Evolutionary conservation across 352 stramenopile species (phyloP).

Genomic region (Phytopythium boreale): DNA sequence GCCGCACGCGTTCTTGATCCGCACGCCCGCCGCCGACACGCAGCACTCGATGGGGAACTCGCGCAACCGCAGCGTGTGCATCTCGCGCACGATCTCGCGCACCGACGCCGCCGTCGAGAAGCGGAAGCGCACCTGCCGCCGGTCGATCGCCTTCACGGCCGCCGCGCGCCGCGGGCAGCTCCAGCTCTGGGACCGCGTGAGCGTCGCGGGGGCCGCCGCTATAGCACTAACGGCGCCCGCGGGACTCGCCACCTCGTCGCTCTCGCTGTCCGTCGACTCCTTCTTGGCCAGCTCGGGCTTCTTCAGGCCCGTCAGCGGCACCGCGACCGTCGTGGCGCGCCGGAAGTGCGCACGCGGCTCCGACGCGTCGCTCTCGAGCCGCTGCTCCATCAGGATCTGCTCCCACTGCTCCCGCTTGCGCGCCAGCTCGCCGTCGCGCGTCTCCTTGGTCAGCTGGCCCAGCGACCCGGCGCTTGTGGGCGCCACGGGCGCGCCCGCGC

Average conservation of each 20-base stretch:
- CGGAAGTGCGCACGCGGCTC: constrained; percentile 31
- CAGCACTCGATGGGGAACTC: constrained; percentile 54
- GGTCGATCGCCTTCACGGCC: constrained; percentile 54
- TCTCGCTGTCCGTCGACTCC: constrained; percentile 16
- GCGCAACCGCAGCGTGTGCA: constrained; percentile 54
- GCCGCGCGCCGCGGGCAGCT: constrained; percentile 44
- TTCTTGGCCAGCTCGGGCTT: constrained; percentile 12
- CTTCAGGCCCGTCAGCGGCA: constrained; percentile 18
- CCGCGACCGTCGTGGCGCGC: constrained; percentile 49
- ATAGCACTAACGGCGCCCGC: background rate
- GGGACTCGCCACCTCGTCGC: constrained; percentile 12
- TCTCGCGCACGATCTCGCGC: constrained; percentile 64
- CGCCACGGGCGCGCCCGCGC: constrained; percentile 2
- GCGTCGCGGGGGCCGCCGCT: background rate
- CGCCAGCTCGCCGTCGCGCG: background rate
- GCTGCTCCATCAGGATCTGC: background rate
- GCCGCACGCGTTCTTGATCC: constrained; percentile 38
- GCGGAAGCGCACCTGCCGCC: constrained; percentile 51
- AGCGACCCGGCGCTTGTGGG: background rate
- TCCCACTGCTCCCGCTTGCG: constrained; percentile 5
- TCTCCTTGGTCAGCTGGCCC: constrained; percentile 3
- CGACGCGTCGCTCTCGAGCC: background rate
- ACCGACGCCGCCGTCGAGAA: constrained; percentile 56
- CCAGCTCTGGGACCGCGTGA: constrained; percentile 57
- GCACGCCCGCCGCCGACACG: constrained; percentile 18